Evolutionary conservation across 2,329 filamentous ascomycete genomes (phyloP).

Genomic region (Calycina herbarum): DNA sequence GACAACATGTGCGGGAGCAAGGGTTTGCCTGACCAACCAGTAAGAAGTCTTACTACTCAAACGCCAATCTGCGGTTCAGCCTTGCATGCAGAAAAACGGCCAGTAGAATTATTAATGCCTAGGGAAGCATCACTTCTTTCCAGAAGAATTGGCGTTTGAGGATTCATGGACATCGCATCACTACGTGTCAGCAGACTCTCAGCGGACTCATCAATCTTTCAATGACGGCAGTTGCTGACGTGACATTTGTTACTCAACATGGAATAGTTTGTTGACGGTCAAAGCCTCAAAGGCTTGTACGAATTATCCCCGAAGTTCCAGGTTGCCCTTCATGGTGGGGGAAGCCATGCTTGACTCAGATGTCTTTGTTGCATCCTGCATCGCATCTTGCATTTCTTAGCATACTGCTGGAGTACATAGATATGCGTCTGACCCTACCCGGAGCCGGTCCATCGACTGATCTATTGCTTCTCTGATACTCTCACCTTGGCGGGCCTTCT

Average conservation of each 20-base stretch:
- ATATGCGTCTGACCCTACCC: neutral
- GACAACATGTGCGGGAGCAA: too few relatives aligned
- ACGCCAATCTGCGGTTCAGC: neutral
- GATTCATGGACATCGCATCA: neutral
- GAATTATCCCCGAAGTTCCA: neutral
- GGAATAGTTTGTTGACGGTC: constrained; percentile 1
- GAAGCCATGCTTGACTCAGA: constrained; percentile 3
- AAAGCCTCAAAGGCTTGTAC: neutral
- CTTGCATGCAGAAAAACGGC: constrained; percentile 2
- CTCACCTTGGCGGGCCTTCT: neutral
- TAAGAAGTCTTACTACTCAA: neutral
- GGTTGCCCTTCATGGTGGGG: neutral
- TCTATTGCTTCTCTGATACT: neutral
- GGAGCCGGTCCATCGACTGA: neutral
- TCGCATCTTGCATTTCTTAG: constrained; percentile 1
- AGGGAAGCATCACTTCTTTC: neutral
- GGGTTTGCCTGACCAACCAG: neutral
- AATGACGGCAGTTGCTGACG: constrained; percentile 1
- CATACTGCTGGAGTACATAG: neutral
- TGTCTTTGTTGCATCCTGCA: neutral
- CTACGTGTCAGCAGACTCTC: neutral
- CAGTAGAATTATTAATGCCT: neutral
- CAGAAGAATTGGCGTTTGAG: neutral
- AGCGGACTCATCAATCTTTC: neutral
- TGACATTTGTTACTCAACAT: constrained; percentile 5